Percentiles rank a stretch among this genome's conserved stretches.
These are phyloP conservation scores for Saitozyma podzolica DNA, from an alignment of 768 basidiomycete genomes.

Conservation along the genomic window DNA sequence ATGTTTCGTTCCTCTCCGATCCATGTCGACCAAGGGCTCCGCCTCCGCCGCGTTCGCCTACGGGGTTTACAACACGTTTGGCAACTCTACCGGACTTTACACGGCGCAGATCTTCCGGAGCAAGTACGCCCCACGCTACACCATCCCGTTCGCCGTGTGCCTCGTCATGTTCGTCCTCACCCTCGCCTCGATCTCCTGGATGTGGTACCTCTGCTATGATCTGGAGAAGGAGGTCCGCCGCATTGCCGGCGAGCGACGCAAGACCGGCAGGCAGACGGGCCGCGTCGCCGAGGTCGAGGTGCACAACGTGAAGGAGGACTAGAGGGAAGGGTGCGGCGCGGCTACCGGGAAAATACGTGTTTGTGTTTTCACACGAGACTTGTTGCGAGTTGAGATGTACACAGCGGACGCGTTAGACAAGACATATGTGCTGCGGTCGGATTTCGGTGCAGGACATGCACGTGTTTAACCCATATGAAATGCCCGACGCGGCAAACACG, in stretches of 20 bases:
- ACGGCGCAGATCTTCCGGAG: conserved; percentile 36
- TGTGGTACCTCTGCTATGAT: conserved; percentile 23
- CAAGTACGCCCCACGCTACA: conserved; percentile 36
- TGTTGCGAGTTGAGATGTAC: too few relatives aligned
- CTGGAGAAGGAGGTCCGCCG: conserved; percentile 25
- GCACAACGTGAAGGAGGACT: neutral
- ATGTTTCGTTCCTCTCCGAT: conserved; percentile 23
- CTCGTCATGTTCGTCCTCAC: conserved; percentile 17
- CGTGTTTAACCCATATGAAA: too few relatives aligned
- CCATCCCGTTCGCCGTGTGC: conserved; percentile 28
- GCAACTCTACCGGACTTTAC: conserved; percentile 14
- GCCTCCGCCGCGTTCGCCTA: conserved; percentile 31
- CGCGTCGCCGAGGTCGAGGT: conserved; percentile 9
- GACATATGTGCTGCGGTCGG: too few relatives aligned
- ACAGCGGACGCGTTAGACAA: too few relatives aligned
- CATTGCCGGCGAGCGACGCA: conserved; percentile 15
- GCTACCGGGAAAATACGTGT: too few relatives aligned
- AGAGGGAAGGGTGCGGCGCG: too few relatives aligned
- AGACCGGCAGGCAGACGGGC: conserved; percentile 11
- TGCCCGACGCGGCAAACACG: too few relatives aligned
- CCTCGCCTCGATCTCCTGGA: neutral
- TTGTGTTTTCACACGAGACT: too few relatives aligned
- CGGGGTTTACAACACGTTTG: conserved; percentile 27
- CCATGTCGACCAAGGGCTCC: conserved; percentile 25
- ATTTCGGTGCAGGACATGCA: too few relatives aligned